Base-by-base conservation (phyloP, 1,139 yeast genomes). In the Blastobotrys malaysiensis region DNA sequence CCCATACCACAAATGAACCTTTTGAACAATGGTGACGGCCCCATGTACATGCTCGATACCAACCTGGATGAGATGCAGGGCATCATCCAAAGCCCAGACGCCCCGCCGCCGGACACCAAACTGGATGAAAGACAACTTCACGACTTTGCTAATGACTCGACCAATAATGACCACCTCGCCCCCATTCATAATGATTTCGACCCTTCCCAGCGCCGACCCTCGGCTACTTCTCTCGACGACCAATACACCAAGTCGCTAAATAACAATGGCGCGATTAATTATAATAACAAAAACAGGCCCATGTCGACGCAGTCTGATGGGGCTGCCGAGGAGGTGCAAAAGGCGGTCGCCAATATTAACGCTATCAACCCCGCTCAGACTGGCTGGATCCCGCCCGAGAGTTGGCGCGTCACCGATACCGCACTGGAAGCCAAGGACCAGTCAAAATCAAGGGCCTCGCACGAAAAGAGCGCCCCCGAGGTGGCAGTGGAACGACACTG, bases 371-470 rank as follows among this genome's bases (percentile, higher is more conserved):
- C 16, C 46, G 16, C 46, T 21, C 46, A 22, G 26, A n/a, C 48
- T 46, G 50, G 56, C 9, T 82, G 93, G 93, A 76, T 75, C 43
- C 87, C 93, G 0, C 93, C 93, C 0, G 91, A 86, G 64, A 81
- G 86, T 65, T 86, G 93, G 93, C 91, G 84, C 60, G 88, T 85
- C 2, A 31, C 46, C 13, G 31, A 39, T 9, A 49, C 45, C 19
- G 36, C 50, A 39, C 47, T 54, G 13, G 43, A 43, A 51, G 3
- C 39, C 39, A 31, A 31, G 6, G n/a, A 49, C 54, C 56, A 6
- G 56, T 46, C 3, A 53, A 58, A 57, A 56, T 55, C 48, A 52
- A 53, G 13, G 53, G 53, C 31, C 48, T 49, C 50, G 54, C 54
- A 45, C 39, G 54, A 22, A 53, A 46, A 20, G 49, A 46, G 47